These are phyloP conservation scores for Raffaelea ambrosiae DNA, from an alignment of 2,329 filamentous ascomycete genomes.

Conservation along the genomic window DNA sequence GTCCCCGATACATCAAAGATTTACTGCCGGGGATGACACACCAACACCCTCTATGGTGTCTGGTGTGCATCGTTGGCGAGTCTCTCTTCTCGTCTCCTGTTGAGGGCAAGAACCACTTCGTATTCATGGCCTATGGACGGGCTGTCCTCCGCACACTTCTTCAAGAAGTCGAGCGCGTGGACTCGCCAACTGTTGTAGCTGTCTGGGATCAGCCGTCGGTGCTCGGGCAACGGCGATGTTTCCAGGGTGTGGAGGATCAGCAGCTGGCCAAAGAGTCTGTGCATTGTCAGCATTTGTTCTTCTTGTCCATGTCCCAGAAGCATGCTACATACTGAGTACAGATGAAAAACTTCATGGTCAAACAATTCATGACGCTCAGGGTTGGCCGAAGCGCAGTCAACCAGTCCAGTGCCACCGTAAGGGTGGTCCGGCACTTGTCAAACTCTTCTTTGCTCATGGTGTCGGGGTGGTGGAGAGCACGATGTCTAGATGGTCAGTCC, in stretches of 20 bases:
- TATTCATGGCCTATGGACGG: conserved; percentile 12
- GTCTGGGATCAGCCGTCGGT: conserved; percentile 8
- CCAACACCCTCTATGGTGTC: no score
- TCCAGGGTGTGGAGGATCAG: conserved; percentile 11
- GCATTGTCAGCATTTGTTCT: no score
- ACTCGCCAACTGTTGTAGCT: conserved; percentile 7
- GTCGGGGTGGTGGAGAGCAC: conserved; percentile 14
- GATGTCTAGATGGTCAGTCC: conserved; percentile 7
- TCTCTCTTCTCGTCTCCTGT: background rate
- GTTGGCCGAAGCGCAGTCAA: conserved; percentile 7
- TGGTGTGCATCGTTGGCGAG: background rate
- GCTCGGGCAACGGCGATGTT: background rate
- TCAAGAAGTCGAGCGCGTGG: conserved; percentile 8
- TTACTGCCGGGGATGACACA: no score
- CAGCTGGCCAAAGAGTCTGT: conserved; percentile 13
- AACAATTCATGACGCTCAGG: conserved; percentile 8
- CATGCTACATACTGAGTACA: conserved; percentile 12
- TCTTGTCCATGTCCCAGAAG: no score
- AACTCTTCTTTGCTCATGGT: conserved; percentile 11
- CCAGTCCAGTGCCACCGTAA: conserved; percentile 11
- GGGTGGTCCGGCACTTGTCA: conserved; percentile 13
- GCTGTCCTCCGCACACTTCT: conserved; percentile 9
- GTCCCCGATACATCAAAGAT: no score
- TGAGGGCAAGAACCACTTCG: conserved; percentile 11
- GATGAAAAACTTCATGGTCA: conserved; percentile 12